Percentiles rank a stretch among this genome's conserved stretches.
phyloP scores from a whole-genome alignment of 345 rosid species.

The Aegle marmelos region DNA sequence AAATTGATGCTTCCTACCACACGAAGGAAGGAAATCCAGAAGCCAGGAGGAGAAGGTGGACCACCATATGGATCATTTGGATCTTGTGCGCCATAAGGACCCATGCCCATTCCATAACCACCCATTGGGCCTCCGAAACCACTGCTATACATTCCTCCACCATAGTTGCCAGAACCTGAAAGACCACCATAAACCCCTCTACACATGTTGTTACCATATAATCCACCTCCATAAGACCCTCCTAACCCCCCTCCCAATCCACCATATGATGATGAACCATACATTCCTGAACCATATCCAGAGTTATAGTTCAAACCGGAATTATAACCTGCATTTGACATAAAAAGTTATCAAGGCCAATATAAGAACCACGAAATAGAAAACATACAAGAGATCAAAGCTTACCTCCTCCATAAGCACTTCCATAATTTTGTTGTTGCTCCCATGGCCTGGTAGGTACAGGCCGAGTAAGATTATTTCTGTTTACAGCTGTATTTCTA shows the following conservation, averaged over 20 bases:
- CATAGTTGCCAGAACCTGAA: constrained; percentile 59
- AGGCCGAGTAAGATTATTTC: constrained; percentile 57
- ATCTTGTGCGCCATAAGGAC: constrained; percentile 87
- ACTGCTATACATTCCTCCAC: constrained; percentile 42
- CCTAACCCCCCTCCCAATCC: constrained; percentile 58
- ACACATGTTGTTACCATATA: constrained; percentile 73
- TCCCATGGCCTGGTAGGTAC: constrained; percentile 92
- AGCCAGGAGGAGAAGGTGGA: constrained; percentile 95
- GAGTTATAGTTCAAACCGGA: constrained; percentile 64
- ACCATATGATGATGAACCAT: constrained; percentile 52
- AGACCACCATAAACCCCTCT: constrained; percentile 86
- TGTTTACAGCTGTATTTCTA: constrained; percentile 41
- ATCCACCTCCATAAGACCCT: constrained; percentile 59
- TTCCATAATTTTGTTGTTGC: constrained; percentile 71
- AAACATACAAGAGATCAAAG: neutral
- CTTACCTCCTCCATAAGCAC: constrained; percentile 60
- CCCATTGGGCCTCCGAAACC: constrained; percentile 85
- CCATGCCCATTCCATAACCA: constrained; percentile 87
- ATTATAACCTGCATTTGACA: constrained; percentile 56
- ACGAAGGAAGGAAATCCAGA: constrained; percentile 92
- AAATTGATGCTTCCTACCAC: constrained; percentile 49
- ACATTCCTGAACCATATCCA: constrained; percentile 70
- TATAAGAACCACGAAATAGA: neutral
- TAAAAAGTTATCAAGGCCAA: constrained; percentile 11
- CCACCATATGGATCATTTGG: constrained; percentile 79